These are phyloP conservation scores for Colletotrichum eremochloae DNA, from an alignment of 2,329 filamentous ascomycete genomes.

Conservation along the genomic window DNA sequence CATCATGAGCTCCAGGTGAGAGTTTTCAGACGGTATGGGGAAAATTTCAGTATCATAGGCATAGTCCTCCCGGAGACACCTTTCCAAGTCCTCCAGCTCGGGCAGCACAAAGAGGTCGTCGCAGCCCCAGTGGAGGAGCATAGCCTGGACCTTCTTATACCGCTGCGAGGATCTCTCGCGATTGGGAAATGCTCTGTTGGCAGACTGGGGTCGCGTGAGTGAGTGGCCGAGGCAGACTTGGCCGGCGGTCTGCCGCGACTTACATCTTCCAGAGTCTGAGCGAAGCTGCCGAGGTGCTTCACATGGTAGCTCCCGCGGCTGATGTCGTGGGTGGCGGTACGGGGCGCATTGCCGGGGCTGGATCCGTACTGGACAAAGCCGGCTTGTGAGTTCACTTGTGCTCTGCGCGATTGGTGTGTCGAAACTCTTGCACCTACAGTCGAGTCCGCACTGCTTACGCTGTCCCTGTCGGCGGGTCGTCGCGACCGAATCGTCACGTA, in stretches of 20 bases:
- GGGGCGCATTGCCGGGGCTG: slow-evolving; percentile 54
- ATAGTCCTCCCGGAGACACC: slow-evolving; percentile 67
- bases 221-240: background rate
- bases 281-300: slow-evolving; percentile 68
- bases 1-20: slow-evolving; percentile 71
- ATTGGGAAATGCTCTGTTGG: slow-evolving; percentile 69
- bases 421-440: slow-evolving; percentile 57
- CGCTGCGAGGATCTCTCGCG: slow-evolving; percentile 64
- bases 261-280: slow-evolving; percentile 67
- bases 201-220: slow-evolving; percentile 59
- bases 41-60: slow-evolving; percentile 70
- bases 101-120: slow-evolving; percentile 71
- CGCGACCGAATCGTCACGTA: slow-evolving; percentile 68
- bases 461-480: slow-evolving; percentile 59
- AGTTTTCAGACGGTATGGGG: slow-evolving; percentile 69
- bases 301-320: slow-evolving; percentile 71
- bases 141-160: slow-evolving; percentile 67
- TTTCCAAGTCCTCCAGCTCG: slow-evolving; percentile 69
- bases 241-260: slow-evolving; percentile 45
- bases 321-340: slow-evolving; percentile 67
- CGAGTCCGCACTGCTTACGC: slow-evolving; percentile 62
- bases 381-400: slow-evolving; percentile 34
- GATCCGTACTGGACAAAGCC: slow-evolving; percentile 58
- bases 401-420: slow-evolving; percentile 31
- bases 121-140: slow-evolving; percentile 69